Evolutionary conservation across 768 basidiomycete genomes (phyloP).

Genomic region (Termitomyces bulborhizus): DNA sequence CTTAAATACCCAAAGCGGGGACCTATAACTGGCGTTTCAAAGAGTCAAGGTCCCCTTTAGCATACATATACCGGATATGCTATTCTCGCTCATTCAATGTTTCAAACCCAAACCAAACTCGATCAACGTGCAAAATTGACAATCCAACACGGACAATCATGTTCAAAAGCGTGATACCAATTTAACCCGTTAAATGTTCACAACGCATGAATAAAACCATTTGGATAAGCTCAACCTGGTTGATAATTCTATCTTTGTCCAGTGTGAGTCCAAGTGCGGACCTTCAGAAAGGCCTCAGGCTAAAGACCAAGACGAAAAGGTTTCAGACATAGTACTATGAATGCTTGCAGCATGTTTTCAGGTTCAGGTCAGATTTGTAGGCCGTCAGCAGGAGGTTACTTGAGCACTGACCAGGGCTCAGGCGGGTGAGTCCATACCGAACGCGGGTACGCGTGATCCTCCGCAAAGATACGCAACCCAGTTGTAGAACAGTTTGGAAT

Average conservation of each 20-base stretch:
- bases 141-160: no score
- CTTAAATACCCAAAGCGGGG: neutral
- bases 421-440: neutral
- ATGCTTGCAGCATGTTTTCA: neutral
- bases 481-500: neutral
- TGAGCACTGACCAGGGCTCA: neutral
- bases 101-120: no score
- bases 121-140: neutral
- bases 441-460: neutral
- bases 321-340: neutral
- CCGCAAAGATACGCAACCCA: neutral
- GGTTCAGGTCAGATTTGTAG: neutral
- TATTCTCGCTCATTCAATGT: no score
- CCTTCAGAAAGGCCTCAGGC: neutral
- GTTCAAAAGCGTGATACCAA: no score
- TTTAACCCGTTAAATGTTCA: no score
- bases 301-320: neutral
- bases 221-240: neutral
- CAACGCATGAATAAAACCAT: neutral
- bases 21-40: neutral
- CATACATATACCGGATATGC: no score
- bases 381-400: neutral
- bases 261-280: neutral
- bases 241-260: neutral
- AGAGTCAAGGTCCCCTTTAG: neutral